Percentiles rank a stretch among this genome's conserved stretches.
phyloP scores from a whole-genome alignment of 2,329 filamentous ascomycete species.

The Sarocladium kiliense region DNA sequence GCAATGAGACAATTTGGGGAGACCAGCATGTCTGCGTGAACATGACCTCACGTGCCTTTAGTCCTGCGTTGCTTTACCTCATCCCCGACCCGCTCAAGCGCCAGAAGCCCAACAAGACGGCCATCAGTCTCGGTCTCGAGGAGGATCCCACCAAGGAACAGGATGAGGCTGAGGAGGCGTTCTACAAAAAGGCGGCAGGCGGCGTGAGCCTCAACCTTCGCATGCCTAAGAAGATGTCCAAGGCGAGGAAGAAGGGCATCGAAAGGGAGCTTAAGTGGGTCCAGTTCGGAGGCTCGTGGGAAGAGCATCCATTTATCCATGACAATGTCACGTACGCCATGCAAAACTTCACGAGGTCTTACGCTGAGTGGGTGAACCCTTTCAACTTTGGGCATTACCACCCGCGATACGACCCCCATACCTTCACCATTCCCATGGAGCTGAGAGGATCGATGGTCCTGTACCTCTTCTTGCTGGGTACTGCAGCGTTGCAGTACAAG shows the following conservation, averaged over 20 bases:
- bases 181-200: constrained; percentile 9
- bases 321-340: constrained; percentile 31
- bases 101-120: constrained; percentile 6
- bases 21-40: constrained; percentile 28
- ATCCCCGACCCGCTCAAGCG: constrained; percentile 11
- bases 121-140: constrained; percentile 7
- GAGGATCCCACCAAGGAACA: background rate
- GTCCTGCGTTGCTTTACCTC: constrained; percentile 25
- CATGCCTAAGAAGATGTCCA: background rate
- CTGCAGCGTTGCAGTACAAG: constrained; percentile 27
- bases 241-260: background rate
- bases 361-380: constrained; percentile 34
- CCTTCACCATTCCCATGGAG: constrained; percentile 37
- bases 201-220: background rate
- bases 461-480: constrained; percentile 34
- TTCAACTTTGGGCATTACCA: constrained; percentile 35
- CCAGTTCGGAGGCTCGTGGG: constrained; percentile 34
- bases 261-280: constrained; percentile 24
- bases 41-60: constrained; percentile 20
- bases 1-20: constrained; percentile 23
- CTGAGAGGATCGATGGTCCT: constrained; percentile 34
- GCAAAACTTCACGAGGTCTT: constrained; percentile 30
- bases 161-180: constrained; percentile 13
- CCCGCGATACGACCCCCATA: constrained; percentile 35
- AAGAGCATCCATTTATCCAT: constrained; percentile 34